A percentile compares a stretch with the other conserved stretches of the same genome.
These are phyloP conservation scores for Aspergillus floridensis DNA, from an alignment of 2,329 filamentous ascomycete genomes.

Conservation along the genomic window DNA sequence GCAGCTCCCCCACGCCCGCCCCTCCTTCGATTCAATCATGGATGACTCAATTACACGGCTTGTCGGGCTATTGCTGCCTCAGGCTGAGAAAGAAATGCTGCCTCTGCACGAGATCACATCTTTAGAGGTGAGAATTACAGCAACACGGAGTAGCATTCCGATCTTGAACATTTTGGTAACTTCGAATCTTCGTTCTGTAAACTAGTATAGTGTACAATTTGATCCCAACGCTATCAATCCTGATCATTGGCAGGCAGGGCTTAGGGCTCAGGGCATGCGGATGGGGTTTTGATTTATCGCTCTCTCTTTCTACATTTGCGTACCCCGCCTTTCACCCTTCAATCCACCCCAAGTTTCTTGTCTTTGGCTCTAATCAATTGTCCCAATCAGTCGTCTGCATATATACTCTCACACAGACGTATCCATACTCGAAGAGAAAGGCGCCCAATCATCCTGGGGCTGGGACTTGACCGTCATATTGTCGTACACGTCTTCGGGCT, in stretches of 20 bases:
- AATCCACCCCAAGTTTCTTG: background rate
- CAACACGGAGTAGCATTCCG: background rate
- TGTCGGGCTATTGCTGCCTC: background rate
- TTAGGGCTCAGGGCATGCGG: conserved; percentile 37
- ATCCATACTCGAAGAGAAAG: background rate
- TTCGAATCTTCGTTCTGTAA: background rate
- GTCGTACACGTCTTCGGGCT: conserved; percentile 6
- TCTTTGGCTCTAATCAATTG: background rate
- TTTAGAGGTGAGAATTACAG: background rate
- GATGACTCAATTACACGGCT: background rate
- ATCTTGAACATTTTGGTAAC: background rate
- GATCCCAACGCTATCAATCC: background rate
- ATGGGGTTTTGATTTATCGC: conserved; percentile 28
- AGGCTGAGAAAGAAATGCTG: background rate
- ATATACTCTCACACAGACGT: background rate
- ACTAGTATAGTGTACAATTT: background rate
- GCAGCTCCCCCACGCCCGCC: conserved; percentile 7
- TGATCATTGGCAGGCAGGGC: conserved; percentile 18
- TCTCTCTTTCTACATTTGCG: conserved; percentile 6
- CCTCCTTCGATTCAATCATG: background rate
- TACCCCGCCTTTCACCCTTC: background rate
- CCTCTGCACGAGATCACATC: background rate
- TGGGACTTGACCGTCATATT: conserved; percentile 12
- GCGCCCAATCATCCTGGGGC: conserved; percentile 8
- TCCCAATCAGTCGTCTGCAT: background rate